Evolutionary conservation across 2,329 filamentous ascomycete genomes (phyloP), one percentile per base, ranked within the genome.

Genomic region (Penicillium sumatraense): DNA sequence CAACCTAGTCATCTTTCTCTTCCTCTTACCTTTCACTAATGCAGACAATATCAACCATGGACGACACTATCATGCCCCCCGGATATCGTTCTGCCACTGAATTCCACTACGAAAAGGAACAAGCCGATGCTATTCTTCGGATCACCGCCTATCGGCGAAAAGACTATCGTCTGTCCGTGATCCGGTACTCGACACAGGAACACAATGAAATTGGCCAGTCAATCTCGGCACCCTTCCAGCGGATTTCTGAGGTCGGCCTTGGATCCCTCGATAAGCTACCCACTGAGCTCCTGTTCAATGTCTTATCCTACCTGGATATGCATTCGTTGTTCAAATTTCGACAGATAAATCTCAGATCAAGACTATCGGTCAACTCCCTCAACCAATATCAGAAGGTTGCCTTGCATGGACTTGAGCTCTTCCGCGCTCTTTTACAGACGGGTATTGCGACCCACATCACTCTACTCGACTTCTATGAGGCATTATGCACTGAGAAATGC

Each of bases 111-210:
- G 36, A 58, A 38, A 27, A 53, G 49, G 50, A 57, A 57, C 36
- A 59, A 44, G 2, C 42, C 24, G 61, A 58, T 18, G 56, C 51
- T 5, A 63, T 65, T 57, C 52, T 63, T 54, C 54, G 60, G 50
- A 61, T 61, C 23, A 63, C 53, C 26, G 54, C 58, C 36, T 65
- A 64, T 42, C 58, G 61, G 36, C 56, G 59, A 27, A 57, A 14
- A 57, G 54, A 51, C 46, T 54, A 44, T 27, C 31, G 33, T 29
- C 41, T 54, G 8, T 50, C 54, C 27, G 54, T 50, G 10, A 54
- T 51, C 23, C 54, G 51, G 54, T 57, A n/a, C 54, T 36, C 54
- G 24, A 45, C 13, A 20, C 40, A 26, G 5, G 54, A 57, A 57
- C 46, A 57, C 21, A 14, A 33, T 6, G 46, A 51, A 16, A 54